These are phyloP conservation scores for Saccharomyces eubayanus DNA, from an alignment of 805 yeast species.

Conservation along the genomic window DNA sequence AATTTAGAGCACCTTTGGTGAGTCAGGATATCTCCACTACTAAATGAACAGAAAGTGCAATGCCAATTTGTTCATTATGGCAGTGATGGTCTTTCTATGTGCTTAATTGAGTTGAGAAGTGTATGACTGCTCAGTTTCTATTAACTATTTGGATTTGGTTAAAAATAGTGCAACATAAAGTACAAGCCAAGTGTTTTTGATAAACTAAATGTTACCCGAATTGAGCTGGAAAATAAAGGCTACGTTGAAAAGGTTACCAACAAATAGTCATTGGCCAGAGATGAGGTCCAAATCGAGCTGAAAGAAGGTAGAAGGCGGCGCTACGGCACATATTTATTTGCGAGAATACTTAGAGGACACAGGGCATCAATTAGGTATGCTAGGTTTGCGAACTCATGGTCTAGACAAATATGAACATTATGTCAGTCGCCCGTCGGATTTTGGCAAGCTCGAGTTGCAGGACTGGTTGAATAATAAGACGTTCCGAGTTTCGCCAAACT, in stretches of 20 bases:
- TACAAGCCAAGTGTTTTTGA: not conserved
- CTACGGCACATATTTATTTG: not conserved
- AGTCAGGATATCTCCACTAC: too few species aligned
- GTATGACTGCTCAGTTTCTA: not conserved
- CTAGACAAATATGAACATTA: not conserved
- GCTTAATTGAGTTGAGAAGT: too few species aligned
- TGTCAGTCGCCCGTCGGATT: not conserved
- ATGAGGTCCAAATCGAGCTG: not conserved
- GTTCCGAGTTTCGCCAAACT: not conserved
- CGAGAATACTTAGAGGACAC: not conserved
- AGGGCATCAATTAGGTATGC: not conserved
- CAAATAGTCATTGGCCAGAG: not conserved
- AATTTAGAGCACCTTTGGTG: too few species aligned
- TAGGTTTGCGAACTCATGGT: not conserved
- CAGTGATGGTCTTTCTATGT: too few species aligned
- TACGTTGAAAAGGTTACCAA: not conserved
- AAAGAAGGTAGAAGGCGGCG: not conserved
- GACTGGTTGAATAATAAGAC: not conserved
- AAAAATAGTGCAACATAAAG: not conserved
- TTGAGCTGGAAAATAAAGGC: not conserved
- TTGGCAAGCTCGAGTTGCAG: not conserved
- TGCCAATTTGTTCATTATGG: too few species aligned
- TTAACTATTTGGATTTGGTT: not conserved
- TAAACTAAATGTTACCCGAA: not conserved
- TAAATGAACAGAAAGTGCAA: too few species aligned